These are phyloP conservation scores for Blepharisma undulans DNA, from an alignment of 169 alveolate species.

Conservation along the genomic window DNA sequence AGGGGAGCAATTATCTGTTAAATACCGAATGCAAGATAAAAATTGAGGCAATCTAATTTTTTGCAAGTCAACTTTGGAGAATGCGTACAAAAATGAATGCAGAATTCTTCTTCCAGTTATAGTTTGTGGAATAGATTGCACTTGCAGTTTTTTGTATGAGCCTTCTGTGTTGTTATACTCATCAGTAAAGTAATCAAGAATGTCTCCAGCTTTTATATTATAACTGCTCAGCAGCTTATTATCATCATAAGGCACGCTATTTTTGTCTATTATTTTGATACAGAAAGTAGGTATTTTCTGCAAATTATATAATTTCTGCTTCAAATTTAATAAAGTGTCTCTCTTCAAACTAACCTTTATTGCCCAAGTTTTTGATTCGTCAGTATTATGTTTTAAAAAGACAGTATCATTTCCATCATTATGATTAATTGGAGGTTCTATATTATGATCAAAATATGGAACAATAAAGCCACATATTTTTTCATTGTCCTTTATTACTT, in stretches of 20 bases:
- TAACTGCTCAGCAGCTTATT: not conserved
- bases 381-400: not conserved
- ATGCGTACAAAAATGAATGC: not conserved
- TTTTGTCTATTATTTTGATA: not conserved
- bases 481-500: not conserved
- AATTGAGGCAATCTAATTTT: not conserved
- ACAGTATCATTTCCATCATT: constrained; percentile 11
- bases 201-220: not conserved
- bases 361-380: not conserved
- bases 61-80: not conserved
- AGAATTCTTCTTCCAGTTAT: not conserved
- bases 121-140: constrained; percentile 9
- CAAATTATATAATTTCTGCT: not conserved
- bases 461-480: not conserved
- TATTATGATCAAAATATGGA: not conserved
- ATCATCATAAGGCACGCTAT: not conserved
- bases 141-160: not conserved
- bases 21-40: not conserved
- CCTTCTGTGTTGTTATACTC: not conserved
- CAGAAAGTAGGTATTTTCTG: not conserved
- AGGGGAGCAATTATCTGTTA: not conserved
- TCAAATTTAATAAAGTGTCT: not conserved
- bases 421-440: not conserved
- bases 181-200: not conserved
- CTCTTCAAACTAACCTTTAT: not conserved